Percentiles rank a stretch among this genome's conserved stretches.
Conservation (phyloP, 768 basidiomycete genomes). For the Russula compacta region DNA sequence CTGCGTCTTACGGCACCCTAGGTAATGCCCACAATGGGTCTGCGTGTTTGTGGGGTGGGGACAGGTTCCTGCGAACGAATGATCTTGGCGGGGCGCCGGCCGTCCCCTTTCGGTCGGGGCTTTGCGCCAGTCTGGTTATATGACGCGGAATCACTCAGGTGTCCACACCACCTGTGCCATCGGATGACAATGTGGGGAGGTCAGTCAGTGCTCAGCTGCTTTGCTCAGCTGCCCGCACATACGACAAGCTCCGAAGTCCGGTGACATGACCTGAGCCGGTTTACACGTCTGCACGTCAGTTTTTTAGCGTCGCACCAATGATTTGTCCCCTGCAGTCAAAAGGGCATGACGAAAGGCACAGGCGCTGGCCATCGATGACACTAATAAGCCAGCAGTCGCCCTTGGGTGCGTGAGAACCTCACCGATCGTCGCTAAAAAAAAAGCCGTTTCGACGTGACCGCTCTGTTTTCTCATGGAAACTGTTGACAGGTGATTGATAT, state of each 20-base stretch:
- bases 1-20: neutral
- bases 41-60: neutral
- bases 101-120: neutral
- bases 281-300: neutral
- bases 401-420: slow-evolving; percentile 7
- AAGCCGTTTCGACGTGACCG: neutral
- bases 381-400: neutral
- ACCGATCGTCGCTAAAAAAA: neutral
- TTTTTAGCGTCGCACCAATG: neutral
- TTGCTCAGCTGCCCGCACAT: neutral
- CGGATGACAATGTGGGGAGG: neutral
- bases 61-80: neutral
- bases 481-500: slow-evolving; percentile 12
- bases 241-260: neutral
- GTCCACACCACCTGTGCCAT: neutral
- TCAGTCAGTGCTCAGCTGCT: slow-evolving; percentile 9
- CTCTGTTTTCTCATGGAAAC: slow-evolving; percentile 9
- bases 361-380: neutral
- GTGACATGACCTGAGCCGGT: neutral
- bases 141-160: slow-evolving; percentile 8
- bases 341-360: neutral
- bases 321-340: neutral
- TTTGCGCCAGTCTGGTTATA: neutral
- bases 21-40: neutral
- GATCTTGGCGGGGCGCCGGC: neutral